These are phyloP conservation scores for Arabidopsis arenosa DNA, from an alignment of 345 rosid genomes.

Conservation along the genomic window DNA sequence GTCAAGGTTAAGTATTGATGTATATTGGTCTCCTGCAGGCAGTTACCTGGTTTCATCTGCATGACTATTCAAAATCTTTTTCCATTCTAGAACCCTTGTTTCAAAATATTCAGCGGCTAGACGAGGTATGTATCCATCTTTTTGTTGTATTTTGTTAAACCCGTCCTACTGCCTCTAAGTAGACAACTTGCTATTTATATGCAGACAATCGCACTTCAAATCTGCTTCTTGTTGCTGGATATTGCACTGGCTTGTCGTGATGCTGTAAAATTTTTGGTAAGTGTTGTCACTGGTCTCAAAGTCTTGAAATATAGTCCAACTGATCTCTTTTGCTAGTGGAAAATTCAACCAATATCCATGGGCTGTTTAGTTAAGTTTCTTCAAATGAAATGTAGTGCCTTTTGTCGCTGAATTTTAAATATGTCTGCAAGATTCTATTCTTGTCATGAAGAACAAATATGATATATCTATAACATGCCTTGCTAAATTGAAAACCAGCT, in stretches of 20 bases:
- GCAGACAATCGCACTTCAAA: constrained; percentile 87
- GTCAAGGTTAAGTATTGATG: constrained; percentile 20
- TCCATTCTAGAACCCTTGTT: constrained; percentile 78
- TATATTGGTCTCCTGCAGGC: constrained; percentile 60
- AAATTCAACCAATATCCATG: background rate
- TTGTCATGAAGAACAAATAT: constrained; percentile 8
- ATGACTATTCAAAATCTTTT: constrained; percentile 77
- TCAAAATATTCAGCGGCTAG: constrained; percentile 77
- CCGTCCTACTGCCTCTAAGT: constrained; percentile 31
- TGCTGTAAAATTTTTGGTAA: constrained; percentile 81
- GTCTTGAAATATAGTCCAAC: background rate
- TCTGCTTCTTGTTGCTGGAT: constrained; percentile 87
- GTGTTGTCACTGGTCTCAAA: constrained; percentile 39
- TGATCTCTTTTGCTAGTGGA: constrained; percentile 15
- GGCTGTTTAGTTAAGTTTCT: background rate
- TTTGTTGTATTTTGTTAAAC: constrained; percentile 11
- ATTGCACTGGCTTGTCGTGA: constrained; percentile 81
- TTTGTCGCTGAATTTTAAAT: background rate
- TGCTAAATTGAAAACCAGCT: background rate
- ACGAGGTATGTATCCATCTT: constrained; percentile 65
- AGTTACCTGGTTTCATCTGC: constrained; percentile 86
- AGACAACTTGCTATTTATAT: constrained; percentile 36
- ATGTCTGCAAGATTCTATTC: background rate
- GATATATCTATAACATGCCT: constrained; percentile 16
- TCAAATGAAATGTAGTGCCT: constrained; percentile 2